phyloP scores from a whole-genome alignment of 345 rosid species.

The Euphorbia peplus region DNA sequence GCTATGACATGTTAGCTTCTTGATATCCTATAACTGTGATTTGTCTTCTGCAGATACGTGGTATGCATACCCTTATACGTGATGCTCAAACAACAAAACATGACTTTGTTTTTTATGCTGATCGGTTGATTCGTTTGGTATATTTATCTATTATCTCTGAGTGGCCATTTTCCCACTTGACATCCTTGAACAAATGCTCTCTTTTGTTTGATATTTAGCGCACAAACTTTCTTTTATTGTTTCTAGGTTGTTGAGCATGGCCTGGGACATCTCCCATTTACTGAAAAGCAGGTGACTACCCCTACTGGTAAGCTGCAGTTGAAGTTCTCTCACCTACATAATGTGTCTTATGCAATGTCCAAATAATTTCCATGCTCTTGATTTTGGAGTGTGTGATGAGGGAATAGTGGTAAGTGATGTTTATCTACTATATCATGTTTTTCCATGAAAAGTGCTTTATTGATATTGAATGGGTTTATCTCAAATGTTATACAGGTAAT shows the following conservation, averaged over 20 bases:
- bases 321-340: neutral
- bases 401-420: neutral
- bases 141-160: constrained; percentile 18
- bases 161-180: neutral
- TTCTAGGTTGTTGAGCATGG: constrained; percentile 97
- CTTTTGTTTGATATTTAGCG: neutral
- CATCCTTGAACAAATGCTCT: neutral
- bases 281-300: constrained; percentile 93
- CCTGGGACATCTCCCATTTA: constrained; percentile 93
- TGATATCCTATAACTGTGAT: constrained; percentile 5
- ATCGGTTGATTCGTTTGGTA: constrained; percentile 96
- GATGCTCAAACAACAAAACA: constrained; percentile 91
- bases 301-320: constrained; percentile 75
- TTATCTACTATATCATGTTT: neutral
- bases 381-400: neutral
- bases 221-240: constrained; percentile 14
- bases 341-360: neutral
- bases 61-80: constrained; percentile 99
- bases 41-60: constrained; percentile 70
- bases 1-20: neutral
- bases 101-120: constrained; percentile 94
- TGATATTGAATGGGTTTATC: neutral
- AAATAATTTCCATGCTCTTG: neutral
- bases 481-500: neutral
- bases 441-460: neutral